Evolutionary conservation across 140 eudicot species (phyloP), one percentile per base, ranked within the genome.

Genomic region (Erigeron philadelphicus): DNA sequence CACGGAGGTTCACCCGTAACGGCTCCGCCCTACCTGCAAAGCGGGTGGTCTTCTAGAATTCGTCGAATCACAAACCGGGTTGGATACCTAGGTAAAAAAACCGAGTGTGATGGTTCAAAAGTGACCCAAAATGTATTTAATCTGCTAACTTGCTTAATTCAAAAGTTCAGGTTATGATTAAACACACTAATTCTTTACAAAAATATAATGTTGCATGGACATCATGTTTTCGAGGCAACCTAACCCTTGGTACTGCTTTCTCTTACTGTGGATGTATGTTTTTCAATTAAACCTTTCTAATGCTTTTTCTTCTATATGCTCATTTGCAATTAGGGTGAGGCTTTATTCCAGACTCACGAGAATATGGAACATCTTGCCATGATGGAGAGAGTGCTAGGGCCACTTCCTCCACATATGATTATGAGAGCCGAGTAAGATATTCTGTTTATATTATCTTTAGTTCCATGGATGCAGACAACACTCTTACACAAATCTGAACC

Each of bases 291-390:
- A 41, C 67, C 52, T 67, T 53, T 49, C 21, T 40, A 17, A 53
- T 50, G 23, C 2, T 10, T 31, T 66, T 11, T 10, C 47, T 23
- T 56, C 18, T 8, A 3, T 57, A 57, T 48, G 43, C 65, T 54
- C 44, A 17, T 69, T 76, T 18, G 56, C 61, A 18, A 67, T 31
- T 72, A 93, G 99, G 99, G 99, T 11, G 90, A 86, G 77, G 96
- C 99, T 50, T 84, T 93, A 63, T 94, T 94, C 74, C 99, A 89
- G 72, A 89, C 99, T 15, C 99, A 94, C 50, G 97, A 94, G 74
- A 90, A 94, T 84, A 75, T 94, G 95, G 99, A 94, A 83, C 99
- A 94, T 82, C 93, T 94, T 80, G 99, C 99, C 17, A 94, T 94
- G 99, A 94, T 94, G 99, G 99, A 94, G 77, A 84, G 89, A 79